Evolutionary conservation across 768 basidiomycete species (phyloP).

Genomic region (Dictyophora rubrovolvata): DNA sequence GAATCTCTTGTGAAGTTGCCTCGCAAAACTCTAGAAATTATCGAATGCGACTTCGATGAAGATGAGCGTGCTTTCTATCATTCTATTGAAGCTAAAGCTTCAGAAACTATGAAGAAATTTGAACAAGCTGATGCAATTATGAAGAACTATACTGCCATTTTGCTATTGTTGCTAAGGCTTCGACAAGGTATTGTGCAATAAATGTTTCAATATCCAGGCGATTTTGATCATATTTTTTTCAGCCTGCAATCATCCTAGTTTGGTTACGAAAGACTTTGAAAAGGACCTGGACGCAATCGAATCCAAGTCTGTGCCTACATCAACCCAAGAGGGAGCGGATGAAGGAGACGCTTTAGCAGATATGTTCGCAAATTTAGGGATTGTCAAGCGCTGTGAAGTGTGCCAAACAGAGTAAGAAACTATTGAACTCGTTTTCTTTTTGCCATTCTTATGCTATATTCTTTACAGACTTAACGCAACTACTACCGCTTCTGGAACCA

Average conservation of each 20-base stretch:
- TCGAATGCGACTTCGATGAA: slow-evolving; percentile 68
- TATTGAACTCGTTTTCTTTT: neutral
- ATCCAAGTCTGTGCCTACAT: slow-evolving; percentile 41
- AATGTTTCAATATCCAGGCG: neutral
- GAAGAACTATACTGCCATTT: slow-evolving; percentile 58
- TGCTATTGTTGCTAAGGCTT: slow-evolving; percentile 66
- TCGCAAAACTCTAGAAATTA: slow-evolving; percentile 53
- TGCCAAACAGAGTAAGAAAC: slow-evolving; percentile 57
- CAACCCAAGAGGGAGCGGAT: slow-evolving; percentile 44
- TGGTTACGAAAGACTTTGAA: slow-evolving; percentile 69
- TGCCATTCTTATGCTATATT: neutral
- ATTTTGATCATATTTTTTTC: neutral
- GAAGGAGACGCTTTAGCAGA: slow-evolving; percentile 54
- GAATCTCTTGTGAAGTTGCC: slow-evolving; percentile 79
- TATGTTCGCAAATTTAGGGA: slow-evolving; percentile 53
- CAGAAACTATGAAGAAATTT: slow-evolving; percentile 51
- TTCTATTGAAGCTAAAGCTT: slow-evolving; percentile 49
- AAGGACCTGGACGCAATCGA: slow-evolving; percentile 71
- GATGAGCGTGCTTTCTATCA: slow-evolving; percentile 76
- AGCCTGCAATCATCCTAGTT: slow-evolving; percentile 87
- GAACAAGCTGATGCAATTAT: slow-evolving; percentile 39
- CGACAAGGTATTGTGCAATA: slow-evolving; percentile 61
- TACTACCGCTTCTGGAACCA: slow-evolving; percentile 28
- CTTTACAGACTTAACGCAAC: slow-evolving; percentile 27
- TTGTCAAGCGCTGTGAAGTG: slow-evolving; percentile 58